Evolutionary conservation across 2,329 filamentous ascomycete genomes (phyloP), one percentile per base, ranked within the genome.

Genomic region (Endoconidiophora polonica): DNA sequence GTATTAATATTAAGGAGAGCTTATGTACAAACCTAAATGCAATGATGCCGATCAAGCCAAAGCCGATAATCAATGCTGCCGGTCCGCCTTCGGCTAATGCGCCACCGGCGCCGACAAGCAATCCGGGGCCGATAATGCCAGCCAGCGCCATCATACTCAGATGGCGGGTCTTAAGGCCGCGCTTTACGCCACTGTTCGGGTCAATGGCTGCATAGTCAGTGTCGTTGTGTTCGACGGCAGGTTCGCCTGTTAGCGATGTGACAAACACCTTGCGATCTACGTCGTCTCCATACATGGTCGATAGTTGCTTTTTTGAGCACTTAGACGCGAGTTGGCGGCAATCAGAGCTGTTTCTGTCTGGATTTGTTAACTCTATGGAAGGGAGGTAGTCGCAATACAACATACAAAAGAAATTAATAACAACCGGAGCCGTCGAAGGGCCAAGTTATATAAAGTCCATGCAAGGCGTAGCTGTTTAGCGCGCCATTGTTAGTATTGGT

Each of bases 51-150:
- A 86, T 81, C 24, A 85, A 66, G 7, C 71, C 75, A 56, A 87
- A 88, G 1, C 82, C 82, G 58, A 87, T 85, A 36, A 87, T 61
- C 45, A 86, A 64, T 0, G 81, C 77, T 0, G 80, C 83, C 14
- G 83, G 83, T 0, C 83, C 83, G 50, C 81, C 82, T 40, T 70
- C 74, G 10, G 73, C 68, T 22, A 88, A 66, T 0, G 83, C 83
- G 44, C 79, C 76, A 36, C 83, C 83, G 2, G 79, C 73, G 14
- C 82, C 83, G 49, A 86, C 77, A 2, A 87, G 70, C 39, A 87
- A 66, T 20, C 83, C 83, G 3, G 83, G 81, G 0, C 83, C 83
- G 54, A 73, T 77, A 65, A 69, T 81, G 58, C 67, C 77, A 55
- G 71, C 79, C 56, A 77, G 61, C 4, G 74, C 74, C 73, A 77